Base-by-base conservation (phyloP, 768 basidiomycete genomes). In the Hygrocybe coccinea region DNA sequence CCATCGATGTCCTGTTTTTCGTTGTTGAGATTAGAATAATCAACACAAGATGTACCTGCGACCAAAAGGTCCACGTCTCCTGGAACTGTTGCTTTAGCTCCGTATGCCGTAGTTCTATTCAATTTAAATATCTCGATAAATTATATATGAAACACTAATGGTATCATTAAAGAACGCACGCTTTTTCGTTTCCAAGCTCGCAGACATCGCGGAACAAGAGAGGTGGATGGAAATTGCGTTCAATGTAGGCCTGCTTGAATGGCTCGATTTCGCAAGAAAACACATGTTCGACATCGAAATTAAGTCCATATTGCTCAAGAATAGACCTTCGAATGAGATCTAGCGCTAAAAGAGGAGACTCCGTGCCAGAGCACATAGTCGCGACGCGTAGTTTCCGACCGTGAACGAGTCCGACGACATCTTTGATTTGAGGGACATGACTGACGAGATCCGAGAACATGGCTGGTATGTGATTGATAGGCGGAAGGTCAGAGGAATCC, bases 261-360 rank as follows among this genome's bases (percentile, higher is more conserved):
- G 94, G 93, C 66, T 94, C 94, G 54, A 97, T 95, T 72, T 97
- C 93, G 70, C 93, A 97, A 1, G 93, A 95, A 72, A 97, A 95
- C 43, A 95, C 91, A 70, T 97, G 94, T 68, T 95, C 89, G 50
- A 92, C 76, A 22, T 86, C 80, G 54, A 97, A 71, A 2, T 78
- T 73, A 51, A 87, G 62, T 2, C 75, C 80, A 61, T 84, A 82
- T 61, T 86, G 86, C 29, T 85, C 82, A 29, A 81, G 70, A 60
- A 95, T 80, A 4, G 86, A 82, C 56, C 86, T 82, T 55, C 85
- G 85, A 44, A 97, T 91, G 57, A 95, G 73, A 29, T 89, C 86
- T 45, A 97, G 76, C 12, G 95, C 95, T 35, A 97, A 84, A 21
- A 97, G 80, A 50, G 95, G 95, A 1, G 91, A 92, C 66, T 97